A percentile compares a stretch with the other conserved stretches of the same genome.
Conservation (phyloP, 2,329 filamentous ascomycete genomes). For the Boeremia lycopersici region DNA sequence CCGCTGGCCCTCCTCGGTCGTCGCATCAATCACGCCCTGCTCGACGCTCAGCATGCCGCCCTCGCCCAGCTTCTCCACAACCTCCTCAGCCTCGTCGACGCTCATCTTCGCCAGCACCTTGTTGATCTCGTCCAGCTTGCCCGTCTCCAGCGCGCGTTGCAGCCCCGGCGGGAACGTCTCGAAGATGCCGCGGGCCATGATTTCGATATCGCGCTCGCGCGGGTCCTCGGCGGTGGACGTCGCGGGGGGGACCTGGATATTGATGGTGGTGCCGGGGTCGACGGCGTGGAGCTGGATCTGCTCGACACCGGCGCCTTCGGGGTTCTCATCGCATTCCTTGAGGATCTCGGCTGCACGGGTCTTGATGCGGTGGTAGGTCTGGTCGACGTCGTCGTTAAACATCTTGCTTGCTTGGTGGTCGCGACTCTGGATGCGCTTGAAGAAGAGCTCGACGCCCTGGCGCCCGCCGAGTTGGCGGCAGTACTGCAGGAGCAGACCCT, state of each 20-base stretch:
- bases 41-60: slow-evolving; percentile 90
- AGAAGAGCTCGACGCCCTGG: slow-evolving; percentile 90
- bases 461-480: slow-evolving; percentile 87
- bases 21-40: slow-evolving; percentile 93
- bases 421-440: slow-evolving; percentile 90
- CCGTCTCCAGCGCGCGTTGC: slow-evolving; percentile 81
- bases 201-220: slow-evolving; percentile 66
- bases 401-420: slow-evolving; percentile 89
- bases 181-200: slow-evolving; percentile 72
- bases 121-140: slow-evolving; percentile 87
- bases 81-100: slow-evolving; percentile 83
- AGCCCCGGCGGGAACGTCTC: slow-evolving; percentile 83
- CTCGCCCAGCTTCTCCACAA: slow-evolving; percentile 80
- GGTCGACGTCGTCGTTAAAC: slow-evolving; percentile 90
- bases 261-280: slow-evolving; percentile 89
- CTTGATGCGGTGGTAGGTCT: slow-evolving; percentile 83
- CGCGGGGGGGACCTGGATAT: slow-evolving; percentile 78
- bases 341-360: slow-evolving; percentile 75
- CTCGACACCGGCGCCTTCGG: slow-evolving; percentile 71
- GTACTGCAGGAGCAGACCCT: slow-evolving; percentile 91
- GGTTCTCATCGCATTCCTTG: slow-evolving; percentile 59
- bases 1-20: slow-evolving; percentile 81
- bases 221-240: slow-evolving; percentile 46
- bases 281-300: slow-evolving; percentile 98
- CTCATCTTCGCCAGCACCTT: slow-evolving; percentile 87